Percentiles rank a stretch among this genome's conserved stretches.
Conservation (phyloP, 192 early-diverging fungal genomes). For the Umbelopsis ramanniana region DNA sequence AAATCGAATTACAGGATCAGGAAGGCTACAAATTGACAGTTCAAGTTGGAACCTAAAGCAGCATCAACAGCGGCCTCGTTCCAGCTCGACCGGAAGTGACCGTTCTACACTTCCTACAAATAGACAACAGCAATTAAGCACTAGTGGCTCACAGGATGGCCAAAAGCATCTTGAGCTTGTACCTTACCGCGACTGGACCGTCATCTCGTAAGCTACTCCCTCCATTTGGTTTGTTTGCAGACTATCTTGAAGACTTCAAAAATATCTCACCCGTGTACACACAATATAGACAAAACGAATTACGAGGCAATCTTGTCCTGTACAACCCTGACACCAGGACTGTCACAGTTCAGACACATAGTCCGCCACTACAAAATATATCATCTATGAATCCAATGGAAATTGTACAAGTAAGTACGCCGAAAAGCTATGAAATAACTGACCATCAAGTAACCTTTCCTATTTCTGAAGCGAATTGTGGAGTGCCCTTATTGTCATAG, state of each 20-base stretch:
- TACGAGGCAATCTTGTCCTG: conserved; percentile 61
- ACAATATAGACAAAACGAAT: conserved; percentile 40
- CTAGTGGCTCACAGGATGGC: neutral
- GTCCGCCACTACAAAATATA: neutral
- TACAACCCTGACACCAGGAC: conserved; percentile 64
- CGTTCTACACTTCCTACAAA: conserved; percentile 7
- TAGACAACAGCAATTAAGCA: neutral
- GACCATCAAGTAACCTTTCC: neutral
- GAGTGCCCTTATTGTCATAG: conserved; percentile 43
- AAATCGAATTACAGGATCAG: neutral
- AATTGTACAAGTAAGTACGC: neutral
- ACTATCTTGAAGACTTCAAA: neutral
- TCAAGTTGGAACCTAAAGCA: neutral
- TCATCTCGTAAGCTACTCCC: conserved; percentile 49
- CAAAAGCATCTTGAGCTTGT: conserved; percentile 48
- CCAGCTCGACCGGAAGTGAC: neutral
- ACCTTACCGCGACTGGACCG: conserved; percentile 60
- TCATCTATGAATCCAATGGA: neutral
- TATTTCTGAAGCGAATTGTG: neutral
- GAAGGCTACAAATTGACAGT: conserved; percentile 3
- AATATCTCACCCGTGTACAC: neutral
- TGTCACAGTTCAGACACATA: conserved; percentile 46
- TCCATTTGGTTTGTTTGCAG: neutral
- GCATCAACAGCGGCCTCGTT: conserved; percentile 1
- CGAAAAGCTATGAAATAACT: too few relatives aligned